phyloP scores from a whole-genome alignment of 2,329 filamentous ascomycete species.

The Metarhizium robertsii region DNA sequence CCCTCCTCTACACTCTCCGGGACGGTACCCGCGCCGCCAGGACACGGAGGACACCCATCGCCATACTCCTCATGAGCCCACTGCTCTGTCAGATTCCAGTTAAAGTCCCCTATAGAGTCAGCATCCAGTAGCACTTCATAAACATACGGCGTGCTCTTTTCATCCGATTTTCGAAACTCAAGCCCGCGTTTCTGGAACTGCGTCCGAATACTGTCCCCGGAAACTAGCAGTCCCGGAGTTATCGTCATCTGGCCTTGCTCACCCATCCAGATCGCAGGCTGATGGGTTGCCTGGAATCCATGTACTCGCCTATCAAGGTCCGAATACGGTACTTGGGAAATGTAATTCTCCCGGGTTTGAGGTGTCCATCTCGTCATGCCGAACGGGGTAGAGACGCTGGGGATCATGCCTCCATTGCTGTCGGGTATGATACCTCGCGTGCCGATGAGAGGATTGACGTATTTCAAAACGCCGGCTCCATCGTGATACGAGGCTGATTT shows the following conservation, averaged over 20 bases:
- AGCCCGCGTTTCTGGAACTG: slow-evolving; percentile 32
- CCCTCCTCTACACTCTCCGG: slow-evolving; percentile 20
- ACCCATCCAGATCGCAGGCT: slow-evolving; percentile 44
- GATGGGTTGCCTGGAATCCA: slow-evolving; percentile 40
- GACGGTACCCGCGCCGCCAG: slow-evolving; percentile 14
- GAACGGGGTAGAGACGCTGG: slow-evolving; percentile 29
- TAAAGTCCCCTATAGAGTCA: slow-evolving; percentile 19
- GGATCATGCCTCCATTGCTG: slow-evolving; percentile 27
- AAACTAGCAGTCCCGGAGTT: slow-evolving; percentile 22
- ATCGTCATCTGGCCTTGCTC: slow-evolving; percentile 36
- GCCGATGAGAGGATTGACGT: slow-evolving; percentile 25
- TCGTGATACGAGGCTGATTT: slow-evolving; percentile 15
- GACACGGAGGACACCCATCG: slow-evolving; percentile 29
- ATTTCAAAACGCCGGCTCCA: slow-evolving; percentile 19
- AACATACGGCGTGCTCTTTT: slow-evolving; percentile 33
- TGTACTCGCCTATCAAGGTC: slow-evolving; percentile 33
- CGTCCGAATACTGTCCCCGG: slow-evolving; percentile 15
- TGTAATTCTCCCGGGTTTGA: slow-evolving; percentile 38
- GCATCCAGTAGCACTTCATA: slow-evolving; percentile 34
- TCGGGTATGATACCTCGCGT: slow-evolving; percentile 21
- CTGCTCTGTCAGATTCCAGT: slow-evolving; percentile 27
- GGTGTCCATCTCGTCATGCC: slow-evolving; percentile 43
- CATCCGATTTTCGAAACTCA: slow-evolving; percentile 30
- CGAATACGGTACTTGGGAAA: slow-evolving; percentile 37
- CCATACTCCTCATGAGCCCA: slow-evolving; percentile 21